Base-by-base conservation (phyloP, 352 stramenopile species). In the Pythium volutum region DNA sequence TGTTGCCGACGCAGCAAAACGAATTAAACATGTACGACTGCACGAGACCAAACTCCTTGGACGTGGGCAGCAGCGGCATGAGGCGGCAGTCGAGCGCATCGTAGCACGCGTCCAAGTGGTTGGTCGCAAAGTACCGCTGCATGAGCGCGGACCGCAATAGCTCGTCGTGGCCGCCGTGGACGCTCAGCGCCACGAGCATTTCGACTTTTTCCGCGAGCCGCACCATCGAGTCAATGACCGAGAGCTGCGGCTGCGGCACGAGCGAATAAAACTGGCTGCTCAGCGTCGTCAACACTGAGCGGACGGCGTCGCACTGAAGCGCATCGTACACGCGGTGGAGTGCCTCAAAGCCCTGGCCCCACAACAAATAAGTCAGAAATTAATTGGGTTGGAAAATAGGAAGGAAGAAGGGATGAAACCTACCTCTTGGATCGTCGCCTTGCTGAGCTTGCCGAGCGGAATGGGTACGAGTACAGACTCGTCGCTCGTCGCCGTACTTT, bases 251-350 rank as follows among this genome's bases (percentile, higher is more conserved):
- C 36, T 87, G 76, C 34, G 81, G 81, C 45, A 90, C 79, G 8
- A 88, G 61, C 34, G 81, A 84, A 68, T 84, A 90, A 36, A 88
- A 90, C 27, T 77, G 77, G 42, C 68, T 87, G 56, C 81, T 90
- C 10, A 90, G 55, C 38, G 77, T 67, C 34, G 70, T 66, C 27
- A 89, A 59, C 10, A 56, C 53, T 11, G 67, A 70, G 23, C 70
- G 74, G 26, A 70, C 74, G 34, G 78, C 65, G 20, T 73, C 57
- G 36, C 75, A 67, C 38, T 64, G 64, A 9, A 89, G 59, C n/a
- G 78, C 76, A 52, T 86, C 71, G 54, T 83, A 77, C 38, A 89
- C 80, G 34, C 80, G 64, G 41, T 88, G 67, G 46, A 89, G 66
- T 26, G 78, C 81, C 34, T 87, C 76, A 51, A 87, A 87, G 48